A percentile compares a stretch with the other conserved stretches of the same genome.
Conservation (phyloP, 352 stramenopile species). For the Globisporangium canariense region DNA sequence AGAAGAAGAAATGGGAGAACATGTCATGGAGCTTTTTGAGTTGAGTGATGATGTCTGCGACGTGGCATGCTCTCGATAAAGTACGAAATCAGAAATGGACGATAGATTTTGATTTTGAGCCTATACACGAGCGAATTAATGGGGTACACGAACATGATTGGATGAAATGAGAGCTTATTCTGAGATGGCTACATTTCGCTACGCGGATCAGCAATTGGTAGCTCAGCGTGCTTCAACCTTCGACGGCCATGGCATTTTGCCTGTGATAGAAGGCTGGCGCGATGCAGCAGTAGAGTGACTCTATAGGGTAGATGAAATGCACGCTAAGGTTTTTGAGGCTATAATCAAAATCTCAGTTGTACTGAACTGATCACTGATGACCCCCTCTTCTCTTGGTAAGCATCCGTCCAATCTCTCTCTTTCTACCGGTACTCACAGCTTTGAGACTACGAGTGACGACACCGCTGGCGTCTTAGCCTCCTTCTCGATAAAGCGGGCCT, state of each 20-base stretch:
- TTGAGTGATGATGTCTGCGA: neutral
- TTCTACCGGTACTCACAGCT: slow-evolving; percentile 4
- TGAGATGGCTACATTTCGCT: neutral
- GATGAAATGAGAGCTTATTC: neutral
- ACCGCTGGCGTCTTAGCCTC: neutral
- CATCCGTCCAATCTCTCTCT: neutral
- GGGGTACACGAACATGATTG: neutral
- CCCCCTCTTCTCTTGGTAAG: neutral
- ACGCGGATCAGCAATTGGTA: too few relatives aligned
- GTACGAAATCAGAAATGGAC: neutral
- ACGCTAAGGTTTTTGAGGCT: too few relatives aligned
- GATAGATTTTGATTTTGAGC: neutral
- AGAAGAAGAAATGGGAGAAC: slow-evolving; percentile 1
- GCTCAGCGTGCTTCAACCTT: too few relatives aligned
- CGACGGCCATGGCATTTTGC: too few relatives aligned
- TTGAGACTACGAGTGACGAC: neutral
- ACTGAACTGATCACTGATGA: too few relatives aligned
- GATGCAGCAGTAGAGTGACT: too few relatives aligned
- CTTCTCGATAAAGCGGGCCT: neutral
- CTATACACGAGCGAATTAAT: neutral
- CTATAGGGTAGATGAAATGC: too few relatives aligned
- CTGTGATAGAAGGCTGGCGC: too few relatives aligned
- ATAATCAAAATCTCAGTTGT: too few relatives aligned
- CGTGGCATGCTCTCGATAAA: neutral
- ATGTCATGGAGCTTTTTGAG: neutral